Evolutionary conservation across 306 rosid genomes (phyloP).

Genomic region (Begonia fuchsioides): DNA sequence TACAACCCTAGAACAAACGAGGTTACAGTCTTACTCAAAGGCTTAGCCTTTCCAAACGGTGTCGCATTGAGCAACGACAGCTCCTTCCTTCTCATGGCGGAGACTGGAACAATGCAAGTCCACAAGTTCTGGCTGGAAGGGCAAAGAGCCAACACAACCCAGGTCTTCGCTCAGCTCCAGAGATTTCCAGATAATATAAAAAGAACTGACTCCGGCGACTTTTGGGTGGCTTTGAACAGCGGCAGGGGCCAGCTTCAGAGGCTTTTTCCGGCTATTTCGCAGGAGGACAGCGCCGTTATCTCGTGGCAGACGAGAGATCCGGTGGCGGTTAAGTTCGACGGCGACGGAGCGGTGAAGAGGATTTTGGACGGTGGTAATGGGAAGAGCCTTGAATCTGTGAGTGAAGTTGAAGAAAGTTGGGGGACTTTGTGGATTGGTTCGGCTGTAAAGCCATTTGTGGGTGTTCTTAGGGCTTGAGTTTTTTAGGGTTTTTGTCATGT

Average conservation of each 20-base stretch:
- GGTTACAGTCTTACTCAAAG: conserved; percentile 23
- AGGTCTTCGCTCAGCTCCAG: conserved; percentile 18
- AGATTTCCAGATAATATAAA: conserved; percentile 47
- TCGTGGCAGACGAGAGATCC: conserved; percentile 16
- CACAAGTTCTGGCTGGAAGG: conserved; percentile 23
- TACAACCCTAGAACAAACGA: conserved; percentile 26
- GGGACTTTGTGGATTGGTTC: conserved; percentile 51
- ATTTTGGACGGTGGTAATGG: conserved; percentile 36
- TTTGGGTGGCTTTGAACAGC: conserved; percentile 42
- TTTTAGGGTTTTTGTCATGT: too few relatives aligned
- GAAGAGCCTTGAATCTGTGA: conserved; percentile 18
- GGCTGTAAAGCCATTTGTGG: conserved; percentile 25
- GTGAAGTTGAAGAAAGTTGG: conserved; percentile 36
- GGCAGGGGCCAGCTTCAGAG: conserved; percentile 13
- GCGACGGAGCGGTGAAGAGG: conserved; percentile 17
- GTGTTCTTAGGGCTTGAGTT: conserved; percentile 4
- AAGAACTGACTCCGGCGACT: conserved; percentile 21
- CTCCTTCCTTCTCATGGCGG: conserved; percentile 32
- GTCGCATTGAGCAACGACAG: conserved; percentile 44
- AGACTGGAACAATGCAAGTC: conserved; percentile 12
- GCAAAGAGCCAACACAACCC: neutral
- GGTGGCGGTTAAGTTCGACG: conserved; percentile 27
- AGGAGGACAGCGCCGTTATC: neutral
- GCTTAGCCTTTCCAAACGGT: conserved; percentile 45
- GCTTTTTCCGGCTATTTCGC: neutral